Evolutionary conservation across 164 flowering plant genomes (phyloP), one percentile per base, ranked within the genome.

Genomic region (Stephania yunnanensis): DNA sequence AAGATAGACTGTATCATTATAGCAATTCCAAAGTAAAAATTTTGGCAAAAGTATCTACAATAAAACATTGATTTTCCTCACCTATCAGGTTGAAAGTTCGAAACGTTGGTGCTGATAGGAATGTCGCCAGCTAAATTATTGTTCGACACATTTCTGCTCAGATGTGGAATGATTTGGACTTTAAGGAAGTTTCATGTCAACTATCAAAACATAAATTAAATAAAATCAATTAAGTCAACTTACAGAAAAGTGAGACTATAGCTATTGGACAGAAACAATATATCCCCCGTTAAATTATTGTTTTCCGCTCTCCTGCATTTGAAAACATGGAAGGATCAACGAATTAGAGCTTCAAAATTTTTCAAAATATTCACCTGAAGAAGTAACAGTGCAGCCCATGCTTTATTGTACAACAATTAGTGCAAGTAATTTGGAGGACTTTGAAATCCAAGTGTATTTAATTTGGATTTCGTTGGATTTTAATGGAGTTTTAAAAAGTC

Each of bases 81-180:
- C 98, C 98, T 92, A 75, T 90, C 88, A 0, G 89, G 90, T 11
- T 86, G 80, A 80, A 93, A 95, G 76, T 95, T 85, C 17, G 99
- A 91, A 80, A 92, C 92, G 81, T 95, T 95, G 73, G 89, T 87
- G 76, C 89, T 85, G 19, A 86, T 70, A 15, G 98, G 98, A 84
- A 95, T 85, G 77, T 83, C 83, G 63, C 99, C 98, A 68, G 71
- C 82, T 3, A 95, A 86, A 78, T 90, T 86, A 84, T 95, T 95
- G 71, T 90, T 90, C 7, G 99, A 95, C 4, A 92, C 95, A 80
- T 95, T 93, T 67, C 99, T 95, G 89, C 82, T 75, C 6, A 36
- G 30, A 55, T 6, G 70, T 68, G 73, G 17, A 36, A 30, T 73
- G 36, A 73, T 44, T 52, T 5, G 63, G n/a, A 55, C 17, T 55